Base-by-base conservation (phyloP, 2,329 filamentous ascomycete species). In the Talaromyces sp. region DNA sequence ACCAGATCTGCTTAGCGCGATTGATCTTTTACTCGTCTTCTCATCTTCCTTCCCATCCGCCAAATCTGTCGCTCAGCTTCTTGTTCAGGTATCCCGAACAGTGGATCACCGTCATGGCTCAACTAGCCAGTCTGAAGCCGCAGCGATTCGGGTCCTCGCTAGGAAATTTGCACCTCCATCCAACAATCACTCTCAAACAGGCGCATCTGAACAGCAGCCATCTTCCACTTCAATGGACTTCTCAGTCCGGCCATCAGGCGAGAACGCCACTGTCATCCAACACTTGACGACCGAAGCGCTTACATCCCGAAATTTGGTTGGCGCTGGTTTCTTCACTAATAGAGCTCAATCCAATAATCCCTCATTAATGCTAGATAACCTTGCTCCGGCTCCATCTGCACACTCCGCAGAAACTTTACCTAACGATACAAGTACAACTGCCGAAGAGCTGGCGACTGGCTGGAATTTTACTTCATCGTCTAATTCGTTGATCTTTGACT, bases 21-120 rank as follows among this genome's bases (percentile, higher is more conserved):
- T 57, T 35, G 54, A 57, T 19, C 54, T 57, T 2, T 41, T 57
- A 17, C 54, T 57, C 10, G 19, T 41, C 37, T 41, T 57, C 35
- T 57, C 54, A 2, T 39, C 54, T 41, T 19, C 54, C 7, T 57
- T 57, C 17, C 54, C 54, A 57, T 57, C 54, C 10, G 54, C 54
- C 35, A 57, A 57, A 57, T 39, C 54, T 22, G 54, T 25, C 3
- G 54, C 54, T 57, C 54, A 57, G 33, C 54, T 57, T 41, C 54
- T 57, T 57, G 54, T 57, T 6, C 54, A 57, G 33, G 35, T 57
- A 37, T 57, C 54, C 33, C 33, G 35, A 22, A 57, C 54, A 3
- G 4, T 57, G 35, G 54, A 57, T 22, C 39, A 57, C 37, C 54
- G 35, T 13, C 54, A 57, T 57, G 54, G 54, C n/a, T 57, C 54